A percentile compares a stretch with the other conserved stretches of the same genome.
These are phyloP conservation scores for Meripilus lineatus DNA, from an alignment of 1,284 basidiomycete genomes.

Conservation along the genomic window DNA sequence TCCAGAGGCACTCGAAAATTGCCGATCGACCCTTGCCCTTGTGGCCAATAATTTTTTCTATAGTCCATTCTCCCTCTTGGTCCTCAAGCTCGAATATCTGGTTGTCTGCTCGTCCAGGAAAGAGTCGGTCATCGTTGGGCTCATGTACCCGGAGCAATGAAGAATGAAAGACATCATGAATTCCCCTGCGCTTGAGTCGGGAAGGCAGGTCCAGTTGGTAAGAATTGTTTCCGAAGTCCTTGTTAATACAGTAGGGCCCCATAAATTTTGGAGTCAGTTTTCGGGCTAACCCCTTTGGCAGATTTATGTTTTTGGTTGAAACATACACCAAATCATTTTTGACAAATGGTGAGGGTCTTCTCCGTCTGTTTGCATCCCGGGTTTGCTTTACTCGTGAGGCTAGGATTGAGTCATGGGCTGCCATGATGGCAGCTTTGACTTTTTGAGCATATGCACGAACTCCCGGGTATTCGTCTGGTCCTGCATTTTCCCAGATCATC, in stretches of 20 bases:
- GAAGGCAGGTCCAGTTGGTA: conserved; percentile 24
- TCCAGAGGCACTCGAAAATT: conserved; percentile 29
- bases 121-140: conserved; percentile 25
- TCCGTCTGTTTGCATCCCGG: conserved; percentile 15
- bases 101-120: conserved; percentile 17
- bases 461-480: conserved; percentile 17
- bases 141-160: conserved; percentile 22
- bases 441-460: conserved; percentile 16
- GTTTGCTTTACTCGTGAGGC: conserved; percentile 25
- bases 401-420: conserved; percentile 25
- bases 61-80: conserved; percentile 15
- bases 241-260: conserved; percentile 24
- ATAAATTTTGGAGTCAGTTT: conserved; percentile 34
- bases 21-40: conserved; percentile 17
- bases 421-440: conserved; percentile 10
- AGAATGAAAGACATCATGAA: too few relatives aligned
- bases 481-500: conserved; percentile 26
- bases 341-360: conserved; percentile 9
- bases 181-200: conserved; percentile 20
- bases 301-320: conserved; percentile 30
- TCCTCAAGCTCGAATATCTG: conserved; percentile 8
- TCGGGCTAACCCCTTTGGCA: conserved; percentile 23
- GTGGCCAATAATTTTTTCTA: conserved; percentile 21
- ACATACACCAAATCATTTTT: conserved; percentile 28
- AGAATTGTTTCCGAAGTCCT: conserved; percentile 24